A percentile compares a stretch with the other conserved stretches of the same genome.
These are phyloP conservation scores for Ceratorhiza oryzae-sativae DNA, from an alignment of 1,284 basidiomycete genomes.

Conservation along the genomic window DNA sequence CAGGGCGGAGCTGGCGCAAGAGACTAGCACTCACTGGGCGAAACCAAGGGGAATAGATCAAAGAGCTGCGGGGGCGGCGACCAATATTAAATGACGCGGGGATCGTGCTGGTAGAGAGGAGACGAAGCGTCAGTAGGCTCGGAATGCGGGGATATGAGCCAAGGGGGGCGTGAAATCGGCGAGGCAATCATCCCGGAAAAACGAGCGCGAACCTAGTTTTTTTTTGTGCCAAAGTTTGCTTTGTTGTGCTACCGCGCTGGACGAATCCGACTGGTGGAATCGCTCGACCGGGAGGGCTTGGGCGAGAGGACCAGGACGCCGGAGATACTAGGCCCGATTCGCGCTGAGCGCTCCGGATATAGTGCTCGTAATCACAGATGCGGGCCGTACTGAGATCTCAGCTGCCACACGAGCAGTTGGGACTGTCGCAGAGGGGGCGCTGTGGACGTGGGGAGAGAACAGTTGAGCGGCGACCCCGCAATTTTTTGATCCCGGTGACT, in stretches of 20 bases:
- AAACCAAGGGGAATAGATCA: conserved; percentile 12
- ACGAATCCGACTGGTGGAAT: conserved; percentile 33
- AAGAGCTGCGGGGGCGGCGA: conserved; percentile 32
- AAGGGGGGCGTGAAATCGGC: conserved; percentile 21
- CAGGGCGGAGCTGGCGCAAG: neutral
- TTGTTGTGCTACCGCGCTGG: neutral
- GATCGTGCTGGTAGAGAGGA: conserved; percentile 19
- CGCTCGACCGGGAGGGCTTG: neutral
- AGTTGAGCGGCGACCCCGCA: conserved; percentile 1
- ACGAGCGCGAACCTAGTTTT: neutral
- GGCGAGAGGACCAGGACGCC: conserved; percentile 3
- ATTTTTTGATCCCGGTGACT: conserved; percentile 37
- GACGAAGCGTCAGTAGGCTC: conserved; percentile 3
- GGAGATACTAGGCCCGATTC: conserved; percentile 30
- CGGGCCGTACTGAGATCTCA: conserved; percentile 36
- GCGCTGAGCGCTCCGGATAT: conserved; percentile 31
- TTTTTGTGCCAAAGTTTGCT: neutral
- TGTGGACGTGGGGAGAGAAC: conserved; percentile 4
- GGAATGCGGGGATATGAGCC: conserved; percentile 17
- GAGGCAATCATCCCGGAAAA: conserved; percentile 29
- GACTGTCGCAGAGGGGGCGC: neutral
- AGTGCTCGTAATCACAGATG: conserved; percentile 7
- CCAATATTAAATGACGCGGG: conserved; percentile 28
- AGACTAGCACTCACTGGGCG: conserved; percentile 17
- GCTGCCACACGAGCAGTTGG: conserved; percentile 10